phyloP scores from a whole-genome alignment of 2,329 filamentous ascomycete species.

The Phoma herbarum region DNA sequence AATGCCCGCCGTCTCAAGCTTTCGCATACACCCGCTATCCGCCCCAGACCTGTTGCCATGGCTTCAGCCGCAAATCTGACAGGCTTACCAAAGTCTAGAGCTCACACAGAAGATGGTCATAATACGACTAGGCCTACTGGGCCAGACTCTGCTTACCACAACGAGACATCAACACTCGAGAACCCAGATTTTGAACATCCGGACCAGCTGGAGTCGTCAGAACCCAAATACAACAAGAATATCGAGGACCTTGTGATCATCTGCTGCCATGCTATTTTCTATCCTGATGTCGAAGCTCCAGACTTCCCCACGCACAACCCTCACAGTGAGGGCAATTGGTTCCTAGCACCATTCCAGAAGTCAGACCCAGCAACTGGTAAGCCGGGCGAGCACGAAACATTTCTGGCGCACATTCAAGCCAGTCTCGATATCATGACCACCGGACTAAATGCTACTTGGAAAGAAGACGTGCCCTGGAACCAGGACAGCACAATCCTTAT shows the following conservation, averaged over 20 bases:
- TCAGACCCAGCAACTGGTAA: conserved; percentile 50
- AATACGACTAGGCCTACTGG: conserved; percentile 18
- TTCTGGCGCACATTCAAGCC: conserved; percentile 75
- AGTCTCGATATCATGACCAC: conserved; percentile 65
- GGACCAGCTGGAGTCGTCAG: conserved; percentile 37
- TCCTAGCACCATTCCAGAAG: conserved; percentile 77
- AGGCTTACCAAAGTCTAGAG: conserved; percentile 45
- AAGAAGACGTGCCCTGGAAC: conserved; percentile 22
- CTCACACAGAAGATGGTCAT: conserved; percentile 15
- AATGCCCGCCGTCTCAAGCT: conserved; percentile 14
- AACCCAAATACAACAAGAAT: conserved; percentile 36
- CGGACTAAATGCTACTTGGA: conserved; percentile 53
- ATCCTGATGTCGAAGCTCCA: conserved; percentile 38
- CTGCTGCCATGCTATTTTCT: conserved; percentile 85
- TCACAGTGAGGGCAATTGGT: conserved; percentile 58
- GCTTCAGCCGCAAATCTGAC: conserved; percentile 41
- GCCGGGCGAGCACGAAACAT: conserved; percentile 78
- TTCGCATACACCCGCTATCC: conserved; percentile 20
- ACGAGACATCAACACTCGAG: conserved; percentile 3
- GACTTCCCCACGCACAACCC: conserved; percentile 43
- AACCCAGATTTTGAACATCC: conserved; percentile 40
- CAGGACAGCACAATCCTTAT: conserved; percentile 60
- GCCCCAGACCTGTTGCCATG: conserved; percentile 24
- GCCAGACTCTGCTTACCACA: not conserved
- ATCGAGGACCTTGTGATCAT: conserved; percentile 72